A percentile compares a stretch with the other conserved stretches of the same genome.
These are phyloP conservation scores for Poteriospumella lacustris DNA, from an alignment of 108 stramenopile species.

Conservation along the genomic window DNA sequence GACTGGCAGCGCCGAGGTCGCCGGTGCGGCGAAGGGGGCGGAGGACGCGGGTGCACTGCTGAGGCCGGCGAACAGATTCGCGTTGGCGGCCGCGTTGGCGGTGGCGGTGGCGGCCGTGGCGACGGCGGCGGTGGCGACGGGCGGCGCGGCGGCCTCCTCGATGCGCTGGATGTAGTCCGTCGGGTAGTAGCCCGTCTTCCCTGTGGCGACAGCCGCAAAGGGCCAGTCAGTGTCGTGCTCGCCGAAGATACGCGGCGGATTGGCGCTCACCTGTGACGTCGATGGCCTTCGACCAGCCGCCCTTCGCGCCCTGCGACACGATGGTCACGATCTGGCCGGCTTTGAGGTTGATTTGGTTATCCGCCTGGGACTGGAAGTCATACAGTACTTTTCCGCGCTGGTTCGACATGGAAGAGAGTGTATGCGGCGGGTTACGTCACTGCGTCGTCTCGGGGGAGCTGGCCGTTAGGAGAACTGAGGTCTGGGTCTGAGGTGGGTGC, in stretches of 20 bases:
- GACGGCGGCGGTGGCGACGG: background rate
- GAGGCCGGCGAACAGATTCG: background rate
- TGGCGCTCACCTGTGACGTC: background rate
- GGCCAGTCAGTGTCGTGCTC: too few relatives aligned
- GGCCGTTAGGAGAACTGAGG: too few relatives aligned
- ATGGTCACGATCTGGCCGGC: background rate
- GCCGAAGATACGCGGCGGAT: too few relatives aligned
- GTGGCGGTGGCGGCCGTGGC: background rate
- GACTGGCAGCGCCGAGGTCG: background rate
- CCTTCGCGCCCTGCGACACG: background rate
- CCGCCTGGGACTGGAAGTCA: background rate
- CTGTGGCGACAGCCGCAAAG: background rate
- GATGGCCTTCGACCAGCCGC: slow-evolving; percentile 15
- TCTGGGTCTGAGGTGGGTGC: too few relatives aligned
- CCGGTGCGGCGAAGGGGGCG: background rate
- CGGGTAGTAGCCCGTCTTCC: slow-evolving; percentile 14
- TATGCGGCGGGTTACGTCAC: too few relatives aligned
- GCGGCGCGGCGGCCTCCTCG: background rate
- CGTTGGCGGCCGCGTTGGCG: background rate
- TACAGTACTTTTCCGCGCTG: slow-evolving; percentile 2
- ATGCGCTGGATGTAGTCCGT: background rate
- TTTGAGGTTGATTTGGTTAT: slow-evolving; percentile 17
- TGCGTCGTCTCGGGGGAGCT: too few relatives aligned
- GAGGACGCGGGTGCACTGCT: background rate
- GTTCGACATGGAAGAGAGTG: too few relatives aligned